A percentile compares a stretch with the other conserved stretches of the same genome.
Conservation (phyloP, 179 eudicot species). For the Amaranthus tricolor region DNA sequence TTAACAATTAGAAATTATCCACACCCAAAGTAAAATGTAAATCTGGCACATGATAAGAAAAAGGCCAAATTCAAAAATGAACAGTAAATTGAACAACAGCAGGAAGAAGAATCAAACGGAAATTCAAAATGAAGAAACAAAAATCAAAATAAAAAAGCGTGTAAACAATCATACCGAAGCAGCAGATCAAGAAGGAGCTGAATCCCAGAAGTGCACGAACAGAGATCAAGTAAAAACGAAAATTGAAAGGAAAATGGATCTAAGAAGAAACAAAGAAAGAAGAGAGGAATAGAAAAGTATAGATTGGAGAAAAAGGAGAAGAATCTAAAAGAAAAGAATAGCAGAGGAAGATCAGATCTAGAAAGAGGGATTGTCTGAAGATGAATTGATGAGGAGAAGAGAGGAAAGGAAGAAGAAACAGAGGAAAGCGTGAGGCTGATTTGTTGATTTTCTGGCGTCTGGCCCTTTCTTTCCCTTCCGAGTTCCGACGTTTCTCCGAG, state of each 20-base stretch:
- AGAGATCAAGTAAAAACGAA: constrained; percentile 3
- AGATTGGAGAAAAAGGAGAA: not conserved
- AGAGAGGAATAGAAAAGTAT: not conserved
- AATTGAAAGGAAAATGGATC: not conserved
- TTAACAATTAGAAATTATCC: not conserved
- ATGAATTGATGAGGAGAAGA: not conserved
- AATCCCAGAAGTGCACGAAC: not conserved
- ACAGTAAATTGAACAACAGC: not conserved
- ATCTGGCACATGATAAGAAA: not conserved
- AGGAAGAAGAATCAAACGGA: not conserved
- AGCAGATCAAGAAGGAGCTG: constrained; percentile 16
- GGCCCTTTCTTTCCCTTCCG: not conserved
- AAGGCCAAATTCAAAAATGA: not conserved
- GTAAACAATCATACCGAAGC: not conserved
- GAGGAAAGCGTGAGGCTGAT: too few relatives aligned
- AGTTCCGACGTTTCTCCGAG: too few relatives aligned
- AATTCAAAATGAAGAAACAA: not conserved
- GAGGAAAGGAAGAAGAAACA: not conserved
- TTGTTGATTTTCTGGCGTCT: not conserved
- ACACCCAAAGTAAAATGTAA: not conserved
- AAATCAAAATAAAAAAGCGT: not conserved
- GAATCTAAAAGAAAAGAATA: not conserved
- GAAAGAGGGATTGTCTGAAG: not conserved
- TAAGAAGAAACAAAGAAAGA: not conserved
- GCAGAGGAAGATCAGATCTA: not conserved